A percentile compares a stretch with the other conserved stretches of the same genome.
Conservation (phyloP, 73 alveolate genomes). For the Paramecium caudatum region DNA sequence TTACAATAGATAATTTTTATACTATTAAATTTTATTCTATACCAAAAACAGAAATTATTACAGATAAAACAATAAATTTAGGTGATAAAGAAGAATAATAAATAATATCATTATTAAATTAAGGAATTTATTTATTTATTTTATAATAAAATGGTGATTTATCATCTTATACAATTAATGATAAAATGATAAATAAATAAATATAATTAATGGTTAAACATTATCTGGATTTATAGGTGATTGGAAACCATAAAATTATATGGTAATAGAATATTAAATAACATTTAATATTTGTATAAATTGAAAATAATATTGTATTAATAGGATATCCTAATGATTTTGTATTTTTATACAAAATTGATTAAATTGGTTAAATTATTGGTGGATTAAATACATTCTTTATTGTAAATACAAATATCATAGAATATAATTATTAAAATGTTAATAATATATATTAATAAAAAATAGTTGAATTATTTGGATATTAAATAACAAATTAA, state of each 20-base stretch:
- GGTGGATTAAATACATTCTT: neutral
- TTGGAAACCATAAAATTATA: conserved; percentile 24
- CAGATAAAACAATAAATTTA: neutral
- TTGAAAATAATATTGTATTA: conserved; percentile 1
- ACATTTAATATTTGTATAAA: neutral
- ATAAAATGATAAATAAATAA: neutral
- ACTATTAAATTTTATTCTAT: neutral
- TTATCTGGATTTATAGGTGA: conserved; percentile 18
- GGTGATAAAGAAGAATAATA: neutral
- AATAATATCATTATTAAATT: neutral
- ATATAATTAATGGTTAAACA: neutral
- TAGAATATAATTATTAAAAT: too few species aligned
- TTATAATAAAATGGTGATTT: neutral
- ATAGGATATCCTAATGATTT: too few species aligned
- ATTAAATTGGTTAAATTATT: too few species aligned
- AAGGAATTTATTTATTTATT: neutral
- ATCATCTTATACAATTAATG: neutral
- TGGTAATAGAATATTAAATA: conserved; percentile 12
- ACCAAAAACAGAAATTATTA: neutral
- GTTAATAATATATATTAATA: too few species aligned
- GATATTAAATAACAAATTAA: neutral
- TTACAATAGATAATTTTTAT: neutral
- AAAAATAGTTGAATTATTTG: conserved; percentile 17
- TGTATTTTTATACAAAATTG: neutral
- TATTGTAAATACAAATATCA: neutral